Evolutionary conservation across 2,329 filamentous ascomycete species (phyloP).

Genomic region (Elsinoe australis): DNA sequence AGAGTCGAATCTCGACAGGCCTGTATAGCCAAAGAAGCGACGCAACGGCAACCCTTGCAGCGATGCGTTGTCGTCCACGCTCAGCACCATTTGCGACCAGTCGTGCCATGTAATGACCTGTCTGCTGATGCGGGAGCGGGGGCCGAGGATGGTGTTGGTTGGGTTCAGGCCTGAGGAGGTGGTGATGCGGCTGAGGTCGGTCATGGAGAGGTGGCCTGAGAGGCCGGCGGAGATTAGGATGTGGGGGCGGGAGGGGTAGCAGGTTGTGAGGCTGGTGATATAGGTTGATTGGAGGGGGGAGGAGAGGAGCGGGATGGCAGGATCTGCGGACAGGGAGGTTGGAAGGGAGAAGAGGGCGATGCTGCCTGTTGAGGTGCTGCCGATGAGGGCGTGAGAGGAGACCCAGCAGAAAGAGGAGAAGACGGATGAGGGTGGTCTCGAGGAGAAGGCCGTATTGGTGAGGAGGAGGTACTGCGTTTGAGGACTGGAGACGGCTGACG

Average conservation of each 20-base stretch:
- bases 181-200: conserved; percentile 44
- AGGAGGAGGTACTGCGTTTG: conserved; percentile 35
- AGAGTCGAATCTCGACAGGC: conserved; percentile 31
- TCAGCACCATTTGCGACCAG: conserved; percentile 46
- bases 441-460: conserved; percentile 43
- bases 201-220: conserved; percentile 48
- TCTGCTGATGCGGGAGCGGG: conserved; percentile 45
- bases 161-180: conserved; percentile 40
- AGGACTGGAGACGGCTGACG: conserved; percentile 20
- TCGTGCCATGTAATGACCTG: conserved; percentile 49
- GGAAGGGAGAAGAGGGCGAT: conserved; percentile 47
- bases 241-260: conserved; percentile 48
- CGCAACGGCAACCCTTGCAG: conserved; percentile 44
- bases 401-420: conserved; percentile 53
- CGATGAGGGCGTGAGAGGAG: conserved; percentile 47
- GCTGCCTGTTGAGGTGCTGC: conserved; percentile 50
- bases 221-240: conserved; percentile 47
- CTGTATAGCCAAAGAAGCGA: conserved; percentile 44
- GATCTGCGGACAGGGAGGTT: conserved; percentile 30
- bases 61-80: conserved; percentile 48
- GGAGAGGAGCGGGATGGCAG: conserved; percentile 37
- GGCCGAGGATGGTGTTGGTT: conserved; percentile 37
- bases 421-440: conserved; percentile 44
- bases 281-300: conserved; percentile 40
- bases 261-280: conserved; percentile 41